Base-by-base conservation (phyloP, 768 basidiomycete species). In the Boletus huronensis region DNA sequence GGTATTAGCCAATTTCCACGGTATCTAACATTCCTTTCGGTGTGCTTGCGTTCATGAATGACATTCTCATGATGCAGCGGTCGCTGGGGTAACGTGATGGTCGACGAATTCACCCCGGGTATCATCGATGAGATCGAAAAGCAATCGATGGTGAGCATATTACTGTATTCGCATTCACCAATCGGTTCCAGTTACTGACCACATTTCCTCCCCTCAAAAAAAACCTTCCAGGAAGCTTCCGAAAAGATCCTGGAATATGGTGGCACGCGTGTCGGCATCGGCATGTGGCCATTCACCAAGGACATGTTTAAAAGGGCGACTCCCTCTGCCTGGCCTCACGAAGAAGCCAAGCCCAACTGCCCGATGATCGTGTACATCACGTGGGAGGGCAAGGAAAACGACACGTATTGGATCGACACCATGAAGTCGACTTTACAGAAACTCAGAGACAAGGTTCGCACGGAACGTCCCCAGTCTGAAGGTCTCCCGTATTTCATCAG, bases 241-340 rank as follows among this genome's bases (percentile, higher is more conserved):
- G 39, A 39, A 7, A 6, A 39, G 16, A 47, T 60, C 34, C 4
- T 13, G 5, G 23, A 11, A 35, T 3, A 43, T n/a, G 43, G 40
- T 0, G 53, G 58, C n/a, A 51, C n/a, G 10, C 48, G 49, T 9
- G 40, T 55, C 46, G 44, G 16, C 17, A 14, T 60, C 6, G 34
- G 48, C 23, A 10, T 63, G 9, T 63, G 62, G 62, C 58, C 62
- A 1, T 63, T 63, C 9, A 52, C 58, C 26, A 9, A 31, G 8
- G 29, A 41, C 40, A 64, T 63, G 52, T 64, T 60, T 13, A 28
- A 59, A 13, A 19, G 42, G 0, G 48, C 58, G 13, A 63, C 47
- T 4, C 2, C 11, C 6, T 44, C 51, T 13, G 62, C 62, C 4
- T 63, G 62, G 62, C 62, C 62, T 0, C 62, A 60, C 51, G 2